A percentile compares a stretch with the other conserved stretches of the same genome.
Evolutionary conservation across 768 basidiomycete genomes (phyloP).

Genomic region (Rhodotorula paludigena): DNA sequence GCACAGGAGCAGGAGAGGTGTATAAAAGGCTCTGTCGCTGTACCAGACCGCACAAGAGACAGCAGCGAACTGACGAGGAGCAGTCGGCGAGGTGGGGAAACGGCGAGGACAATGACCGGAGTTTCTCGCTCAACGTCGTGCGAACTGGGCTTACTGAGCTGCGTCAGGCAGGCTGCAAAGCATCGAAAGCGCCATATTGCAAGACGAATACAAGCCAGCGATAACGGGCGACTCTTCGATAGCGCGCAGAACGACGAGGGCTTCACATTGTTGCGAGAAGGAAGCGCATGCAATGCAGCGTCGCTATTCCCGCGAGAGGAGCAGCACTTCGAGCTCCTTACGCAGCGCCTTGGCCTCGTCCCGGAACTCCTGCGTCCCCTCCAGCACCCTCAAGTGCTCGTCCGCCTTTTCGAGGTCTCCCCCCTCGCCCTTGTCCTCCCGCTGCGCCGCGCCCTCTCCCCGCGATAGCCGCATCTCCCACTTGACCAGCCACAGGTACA

Average conservation of each 20-base stretch:
- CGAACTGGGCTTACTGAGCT: too few relatives aligned
- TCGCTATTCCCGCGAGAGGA: slow-evolving; percentile 29
- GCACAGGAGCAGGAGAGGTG: neutral
- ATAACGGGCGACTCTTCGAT: too few relatives aligned
- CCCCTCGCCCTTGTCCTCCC: neutral
- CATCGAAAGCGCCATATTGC: too few relatives aligned
- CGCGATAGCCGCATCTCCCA: slow-evolving; percentile 28
- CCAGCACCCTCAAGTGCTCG: slow-evolving; percentile 16
- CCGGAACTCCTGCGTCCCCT: slow-evolving; percentile 27
- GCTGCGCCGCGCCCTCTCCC: neutral
- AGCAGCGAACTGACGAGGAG: neutral
- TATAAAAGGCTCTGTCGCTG: too few relatives aligned
- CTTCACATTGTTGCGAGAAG: too few relatives aligned
- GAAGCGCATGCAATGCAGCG: neutral
- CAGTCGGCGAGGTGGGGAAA: too few relatives aligned
- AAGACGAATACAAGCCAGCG: too few relatives aligned
- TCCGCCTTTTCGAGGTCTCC: slow-evolving; percentile 25
- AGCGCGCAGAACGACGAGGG: too few relatives aligned
- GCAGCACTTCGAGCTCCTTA: slow-evolving; percentile 29
- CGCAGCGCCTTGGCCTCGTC: slow-evolving; percentile 33
- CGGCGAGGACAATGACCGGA: too few relatives aligned
- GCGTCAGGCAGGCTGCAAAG: too few relatives aligned
- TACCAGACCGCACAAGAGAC: neutral
- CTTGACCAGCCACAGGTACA: slow-evolving; percentile 31
- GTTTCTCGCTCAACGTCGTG: too few relatives aligned